phyloP scores from a whole-genome alignment of 2,329 filamentous ascomycete species.

The Fusarium mangiferae region DNA sequence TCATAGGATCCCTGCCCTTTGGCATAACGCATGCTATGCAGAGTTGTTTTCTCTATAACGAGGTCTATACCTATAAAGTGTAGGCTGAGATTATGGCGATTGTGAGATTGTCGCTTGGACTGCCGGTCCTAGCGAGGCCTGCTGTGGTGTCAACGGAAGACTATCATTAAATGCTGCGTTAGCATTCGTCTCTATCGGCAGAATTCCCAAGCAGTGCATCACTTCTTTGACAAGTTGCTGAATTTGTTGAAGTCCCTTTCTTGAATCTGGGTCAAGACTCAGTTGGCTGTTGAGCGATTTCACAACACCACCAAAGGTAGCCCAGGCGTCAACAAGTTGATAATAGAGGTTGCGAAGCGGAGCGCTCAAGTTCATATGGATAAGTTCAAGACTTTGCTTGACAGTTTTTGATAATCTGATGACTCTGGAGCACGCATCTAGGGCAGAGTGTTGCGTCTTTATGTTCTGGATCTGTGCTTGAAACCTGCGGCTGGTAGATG shows the following conservation, averaged over 20 bases:
- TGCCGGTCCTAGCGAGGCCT: background rate
- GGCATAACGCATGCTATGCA: background rate
- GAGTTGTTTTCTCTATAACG: background rate
- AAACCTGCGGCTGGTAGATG: background rate
- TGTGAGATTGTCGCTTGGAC: background rate
- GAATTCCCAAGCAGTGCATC: background rate
- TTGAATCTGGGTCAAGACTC: background rate
- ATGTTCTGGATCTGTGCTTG: background rate
- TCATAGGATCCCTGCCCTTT: background rate
- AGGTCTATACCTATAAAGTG: background rate
- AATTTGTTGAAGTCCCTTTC: background rate
- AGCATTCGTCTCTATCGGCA: accelerated
- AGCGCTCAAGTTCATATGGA: background rate
- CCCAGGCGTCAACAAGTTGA: background rate
- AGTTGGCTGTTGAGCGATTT: background rate
- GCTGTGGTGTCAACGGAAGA: background rate
- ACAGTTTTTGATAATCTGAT: background rate
- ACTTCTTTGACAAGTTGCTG: background rate
- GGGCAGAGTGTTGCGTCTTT: background rate
- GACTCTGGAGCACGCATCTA: background rate
- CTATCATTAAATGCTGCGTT: background rate
- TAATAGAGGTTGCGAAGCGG: background rate
- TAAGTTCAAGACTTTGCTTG: background rate
- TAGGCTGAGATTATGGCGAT: background rate
- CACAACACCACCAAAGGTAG: background rate